These are phyloP conservation scores for Wickerhamomyces alni DNA, from an alignment of 805 yeast genomes.

Conservation along the genomic window DNA sequence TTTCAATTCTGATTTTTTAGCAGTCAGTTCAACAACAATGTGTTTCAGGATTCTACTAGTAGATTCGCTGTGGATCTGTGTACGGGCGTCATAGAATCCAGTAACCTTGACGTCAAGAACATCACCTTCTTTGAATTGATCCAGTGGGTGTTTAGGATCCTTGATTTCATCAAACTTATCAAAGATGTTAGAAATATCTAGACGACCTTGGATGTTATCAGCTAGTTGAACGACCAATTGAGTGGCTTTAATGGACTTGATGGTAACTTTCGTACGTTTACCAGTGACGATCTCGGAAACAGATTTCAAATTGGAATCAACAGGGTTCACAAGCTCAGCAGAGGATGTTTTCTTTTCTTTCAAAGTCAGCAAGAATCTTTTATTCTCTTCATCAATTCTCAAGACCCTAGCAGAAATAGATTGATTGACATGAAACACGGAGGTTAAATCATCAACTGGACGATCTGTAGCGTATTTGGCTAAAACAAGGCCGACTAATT, in stretches of 20 bases:
- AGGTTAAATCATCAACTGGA: constrained; percentile 45
- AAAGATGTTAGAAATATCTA: constrained; percentile 70
- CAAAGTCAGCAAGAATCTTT: constrained; percentile 65
- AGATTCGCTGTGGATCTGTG: constrained; percentile 60
- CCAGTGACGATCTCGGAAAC: constrained; percentile 56
- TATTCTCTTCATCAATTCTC: constrained; percentile 60
- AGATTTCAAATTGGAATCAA: constrained; percentile 45
- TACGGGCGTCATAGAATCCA: constrained; percentile 71
- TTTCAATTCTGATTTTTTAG: constrained; percentile 38
- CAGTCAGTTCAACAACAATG: constrained; percentile 58
- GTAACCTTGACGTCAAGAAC: constrained; percentile 57
- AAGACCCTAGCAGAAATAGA: constrained; percentile 65
- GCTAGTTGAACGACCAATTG: constrained; percentile 74
- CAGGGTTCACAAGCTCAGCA: constrained; percentile 43
- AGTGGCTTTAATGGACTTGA: constrained; percentile 61
- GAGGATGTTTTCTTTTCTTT: constrained; percentile 28
- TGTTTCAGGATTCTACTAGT: constrained; percentile 52
- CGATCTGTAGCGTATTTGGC: constrained; percentile 62
- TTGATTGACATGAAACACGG: constrained; percentile 57
- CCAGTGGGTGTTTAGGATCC: constrained; percentile 53
- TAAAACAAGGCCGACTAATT: constrained; percentile 75
- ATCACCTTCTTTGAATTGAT: constrained; percentile 52
- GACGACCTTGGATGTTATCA: constrained; percentile 71
- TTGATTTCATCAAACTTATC: constrained; percentile 46
- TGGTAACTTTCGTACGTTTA: constrained; percentile 47